Conservation (phyloP, 371 early-diverging fungal genomes). For the Smittium mucronatum region DNA sequence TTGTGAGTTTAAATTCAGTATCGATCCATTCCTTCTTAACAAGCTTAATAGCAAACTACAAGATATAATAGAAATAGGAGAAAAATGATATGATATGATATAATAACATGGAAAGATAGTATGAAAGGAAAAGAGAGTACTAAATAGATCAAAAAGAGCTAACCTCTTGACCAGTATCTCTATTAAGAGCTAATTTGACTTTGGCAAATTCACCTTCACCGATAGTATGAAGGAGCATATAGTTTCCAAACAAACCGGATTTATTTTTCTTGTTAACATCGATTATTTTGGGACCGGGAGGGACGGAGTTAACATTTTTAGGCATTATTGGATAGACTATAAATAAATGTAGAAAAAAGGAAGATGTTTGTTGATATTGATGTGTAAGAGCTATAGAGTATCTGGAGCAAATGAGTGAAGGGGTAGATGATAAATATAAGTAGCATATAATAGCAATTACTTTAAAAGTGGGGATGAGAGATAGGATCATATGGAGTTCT, state of each 20-base stretch:
- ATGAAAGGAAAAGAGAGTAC: too few species aligned
- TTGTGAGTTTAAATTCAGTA: conserved; percentile 56
- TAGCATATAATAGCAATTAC: background rate
- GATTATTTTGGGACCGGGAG: background rate
- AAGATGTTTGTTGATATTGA: background rate
- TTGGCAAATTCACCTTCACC: conserved; percentile 98
- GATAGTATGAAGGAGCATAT: conserved; percentile 83
- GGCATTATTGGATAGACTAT: background rate
- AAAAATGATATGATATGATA: conserved; percentile 6
- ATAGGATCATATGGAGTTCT: background rate
- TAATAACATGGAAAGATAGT: too few species aligned
- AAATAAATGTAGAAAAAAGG: background rate
- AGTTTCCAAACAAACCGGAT: conserved; percentile 76
- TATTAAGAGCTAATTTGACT: conserved; percentile 90
- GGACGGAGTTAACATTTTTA: background rate
- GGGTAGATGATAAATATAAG: background rate
- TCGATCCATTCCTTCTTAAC: conserved; percentile 71
- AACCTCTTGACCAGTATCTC: conserved; percentile 82
- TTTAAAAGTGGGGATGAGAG: background rate
- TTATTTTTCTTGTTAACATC: conserved; percentile 21
- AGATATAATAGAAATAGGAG: conserved; percentile 10
- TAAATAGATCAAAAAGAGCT: conserved; percentile 12
- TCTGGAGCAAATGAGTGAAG: too few species aligned
- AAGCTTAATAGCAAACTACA: conserved; percentile 66
- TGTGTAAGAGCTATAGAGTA: background rate